These are phyloP conservation scores for Boletus eberwhitei DNA, from an alignment of 768 basidiomycete genomes.

Conservation along the genomic window DNA sequence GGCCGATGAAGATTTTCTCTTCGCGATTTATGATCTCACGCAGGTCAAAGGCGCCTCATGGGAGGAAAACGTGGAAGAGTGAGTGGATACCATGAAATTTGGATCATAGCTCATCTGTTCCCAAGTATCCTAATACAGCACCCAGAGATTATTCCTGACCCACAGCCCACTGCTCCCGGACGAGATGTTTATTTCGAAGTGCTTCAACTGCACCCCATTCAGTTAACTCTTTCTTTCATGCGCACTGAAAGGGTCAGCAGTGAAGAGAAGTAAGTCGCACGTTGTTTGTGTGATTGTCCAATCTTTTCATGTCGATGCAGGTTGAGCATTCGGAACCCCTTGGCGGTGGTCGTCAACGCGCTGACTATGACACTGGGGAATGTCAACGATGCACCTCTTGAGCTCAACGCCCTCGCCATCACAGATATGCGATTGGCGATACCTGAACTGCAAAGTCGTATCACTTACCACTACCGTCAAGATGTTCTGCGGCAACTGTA, in stretches of 20 bases:
- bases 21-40: conserved; percentile 85
- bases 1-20: conserved; percentile 92
- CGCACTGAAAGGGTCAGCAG: conserved; percentile 90
- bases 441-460: conserved; percentile 79
- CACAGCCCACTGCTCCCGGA: conserved; percentile 60
- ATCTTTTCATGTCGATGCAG: conserved; percentile 33
- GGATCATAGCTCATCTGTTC: conserved; percentile 7
- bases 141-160: conserved; percentile 66
- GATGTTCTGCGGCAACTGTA: conserved; percentile 93
- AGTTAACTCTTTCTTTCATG: conserved; percentile 93
- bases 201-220: conserved; percentile 91
- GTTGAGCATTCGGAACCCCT: conserved; percentile 79
- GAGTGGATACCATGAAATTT: conserved; percentile 23
- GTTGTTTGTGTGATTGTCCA: neutral
- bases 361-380: conserved; percentile 97
- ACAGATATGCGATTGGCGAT: conserved; percentile 89
- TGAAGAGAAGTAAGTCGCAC: conserved; percentile 77
- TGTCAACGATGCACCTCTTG: conserved; percentile 91
- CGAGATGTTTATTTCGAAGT: conserved; percentile 94
- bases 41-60: conserved; percentile 91
- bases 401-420: conserved; percentile 90
- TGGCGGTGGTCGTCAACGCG: conserved; percentile 91
- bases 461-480: conserved; percentile 89
- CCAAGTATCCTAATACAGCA: conserved; percentile 70
- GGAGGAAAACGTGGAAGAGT: conserved; percentile 79